Evolutionary conservation across 2,329 filamentous ascomycete species (phyloP).

Genomic region (Fusarium sp.): DNA sequence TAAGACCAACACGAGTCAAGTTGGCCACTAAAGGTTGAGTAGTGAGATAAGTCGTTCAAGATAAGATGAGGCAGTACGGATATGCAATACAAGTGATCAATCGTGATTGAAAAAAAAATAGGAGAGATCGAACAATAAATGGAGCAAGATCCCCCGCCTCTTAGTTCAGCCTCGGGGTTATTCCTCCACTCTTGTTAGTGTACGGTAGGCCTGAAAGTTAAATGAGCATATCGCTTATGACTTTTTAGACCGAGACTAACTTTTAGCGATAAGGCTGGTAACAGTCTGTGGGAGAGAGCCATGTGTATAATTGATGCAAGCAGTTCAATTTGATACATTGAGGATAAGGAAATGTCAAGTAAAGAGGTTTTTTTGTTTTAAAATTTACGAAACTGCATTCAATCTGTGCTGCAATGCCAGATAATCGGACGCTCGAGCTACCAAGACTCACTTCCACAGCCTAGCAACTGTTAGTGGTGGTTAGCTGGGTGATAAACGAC

Average conservation of each 20-base stretch:
- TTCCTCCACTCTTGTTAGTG: slow-evolving; percentile 14
- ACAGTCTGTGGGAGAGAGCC: too few relatives aligned
- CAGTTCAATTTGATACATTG: too few relatives aligned
- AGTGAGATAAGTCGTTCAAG: too few relatives aligned
- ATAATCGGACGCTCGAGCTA: too few relatives aligned
- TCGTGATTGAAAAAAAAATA: background rate
- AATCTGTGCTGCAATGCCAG: background rate
- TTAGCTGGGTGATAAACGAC: background rate
- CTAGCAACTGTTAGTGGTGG: background rate
- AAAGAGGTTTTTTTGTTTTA: background rate
- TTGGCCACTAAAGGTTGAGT: fast-evolving
- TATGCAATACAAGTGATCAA: background rate
- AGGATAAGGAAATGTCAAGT: too few relatives aligned
- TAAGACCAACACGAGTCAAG: too few relatives aligned
- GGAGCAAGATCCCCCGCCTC: slow-evolving; percentile 6
- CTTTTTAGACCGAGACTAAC: slow-evolving; percentile 11
- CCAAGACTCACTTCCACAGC: too few relatives aligned
- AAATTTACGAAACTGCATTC: too few relatives aligned
- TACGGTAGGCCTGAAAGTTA: slow-evolving; percentile 25
- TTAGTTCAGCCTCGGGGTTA: slow-evolving; percentile 1
- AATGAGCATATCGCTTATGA: slow-evolving; percentile 9
- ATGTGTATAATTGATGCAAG: too few relatives aligned
- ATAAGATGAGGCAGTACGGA: background rate
- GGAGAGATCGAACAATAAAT: slow-evolving; percentile 7
- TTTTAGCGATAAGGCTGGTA: background rate